Evolutionary conservation across 495 filamentous ascomycete genomes (phyloP).

Genomic region (Aspergillus sparsus): DNA sequence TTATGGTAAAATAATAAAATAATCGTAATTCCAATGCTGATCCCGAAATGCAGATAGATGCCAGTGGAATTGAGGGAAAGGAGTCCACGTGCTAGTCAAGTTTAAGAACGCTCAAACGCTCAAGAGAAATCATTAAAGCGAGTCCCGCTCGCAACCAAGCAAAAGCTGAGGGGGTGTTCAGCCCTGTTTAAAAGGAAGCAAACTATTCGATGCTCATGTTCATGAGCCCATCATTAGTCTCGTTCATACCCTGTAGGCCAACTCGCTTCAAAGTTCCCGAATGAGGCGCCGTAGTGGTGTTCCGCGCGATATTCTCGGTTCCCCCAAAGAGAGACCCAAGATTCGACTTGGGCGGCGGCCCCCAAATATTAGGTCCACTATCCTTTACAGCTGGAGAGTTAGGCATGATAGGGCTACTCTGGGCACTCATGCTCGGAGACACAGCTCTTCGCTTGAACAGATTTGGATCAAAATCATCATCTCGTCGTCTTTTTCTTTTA

Average conservation of each 20-base stretch:
- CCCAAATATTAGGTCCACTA: conserved; percentile 64
- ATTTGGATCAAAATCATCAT: conserved; percentile 88
- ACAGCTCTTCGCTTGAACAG: conserved; percentile 93
- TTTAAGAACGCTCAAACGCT: neutral
- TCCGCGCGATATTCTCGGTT: conserved; percentile 44
- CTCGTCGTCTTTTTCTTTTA: conserved; percentile 76
- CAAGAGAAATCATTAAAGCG: conserved; percentile 7
- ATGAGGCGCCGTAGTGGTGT: conserved; percentile 29
- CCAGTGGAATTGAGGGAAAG: too few relatives aligned
- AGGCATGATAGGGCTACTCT: conserved; percentile 81
- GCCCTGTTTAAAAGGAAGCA: neutral
- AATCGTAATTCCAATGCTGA: too few relatives aligned
- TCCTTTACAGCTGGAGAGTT: conserved; percentile 76
- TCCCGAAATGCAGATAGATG: too few relatives aligned
- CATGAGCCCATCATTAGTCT: conserved; percentile 94
- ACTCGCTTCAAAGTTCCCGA: conserved; percentile 62
- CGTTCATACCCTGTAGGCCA: conserved; percentile 92
- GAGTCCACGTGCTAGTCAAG: too few relatives aligned
- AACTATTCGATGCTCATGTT: conserved; percentile 88
- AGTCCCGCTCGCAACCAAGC: conserved; percentile 18
- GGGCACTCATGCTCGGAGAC: conserved; percentile 86
- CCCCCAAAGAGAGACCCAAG: conserved; percentile 51
- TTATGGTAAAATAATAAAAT: too few relatives aligned
- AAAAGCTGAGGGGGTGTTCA: neutral
- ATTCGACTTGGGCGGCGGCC: conserved; percentile 63